phyloP scores from a whole-genome alignment of 1,284 basidiomycete species.

The Phellinidium pouzarii region DNA sequence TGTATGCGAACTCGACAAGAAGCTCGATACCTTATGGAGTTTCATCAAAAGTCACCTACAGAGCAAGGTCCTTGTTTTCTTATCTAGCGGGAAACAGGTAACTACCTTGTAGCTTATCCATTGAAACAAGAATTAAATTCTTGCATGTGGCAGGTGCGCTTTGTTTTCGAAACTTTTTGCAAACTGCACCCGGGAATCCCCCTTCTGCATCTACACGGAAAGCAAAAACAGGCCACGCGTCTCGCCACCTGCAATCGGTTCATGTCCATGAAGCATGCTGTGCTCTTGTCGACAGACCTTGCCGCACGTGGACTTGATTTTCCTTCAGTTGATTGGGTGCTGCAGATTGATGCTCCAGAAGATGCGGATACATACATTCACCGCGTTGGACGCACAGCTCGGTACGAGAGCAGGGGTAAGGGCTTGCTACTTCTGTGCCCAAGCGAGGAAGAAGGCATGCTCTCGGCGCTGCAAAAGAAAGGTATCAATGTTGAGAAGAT shows the following conservation, averaged over 20 bases:
- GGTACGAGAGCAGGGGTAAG: constrained; percentile 90
- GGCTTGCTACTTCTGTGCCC: constrained; percentile 80
- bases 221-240: constrained; percentile 91
- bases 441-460: constrained; percentile 90
- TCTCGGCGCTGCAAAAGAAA: constrained; percentile 65
- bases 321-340: constrained; percentile 94
- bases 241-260: constrained; percentile 81
- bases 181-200: constrained; percentile 91
- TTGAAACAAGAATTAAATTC: not conserved
- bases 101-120: constrained; percentile 10
- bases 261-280: constrained; percentile 69
- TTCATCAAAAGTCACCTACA: constrained; percentile 95
- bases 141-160: constrained; percentile 57
- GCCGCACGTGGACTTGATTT: constrained; percentile 97
- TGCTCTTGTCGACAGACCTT: constrained; percentile 94
- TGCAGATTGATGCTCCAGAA: constrained; percentile 96
- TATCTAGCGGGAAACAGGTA: constrained; percentile 90
- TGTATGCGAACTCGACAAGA: constrained; percentile 77
- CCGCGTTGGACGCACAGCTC: constrained; percentile 90
- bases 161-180: constrained; percentile 95
- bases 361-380: constrained; percentile 99
- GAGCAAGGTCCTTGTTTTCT: constrained; percentile 89
- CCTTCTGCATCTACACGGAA: constrained; percentile 90
- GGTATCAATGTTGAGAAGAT: constrained; percentile 75
- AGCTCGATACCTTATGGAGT: constrained; percentile 89